Conservation (phyloP, 495 filamentous ascomycete genomes). For the Tuber aestivum region DNA sequence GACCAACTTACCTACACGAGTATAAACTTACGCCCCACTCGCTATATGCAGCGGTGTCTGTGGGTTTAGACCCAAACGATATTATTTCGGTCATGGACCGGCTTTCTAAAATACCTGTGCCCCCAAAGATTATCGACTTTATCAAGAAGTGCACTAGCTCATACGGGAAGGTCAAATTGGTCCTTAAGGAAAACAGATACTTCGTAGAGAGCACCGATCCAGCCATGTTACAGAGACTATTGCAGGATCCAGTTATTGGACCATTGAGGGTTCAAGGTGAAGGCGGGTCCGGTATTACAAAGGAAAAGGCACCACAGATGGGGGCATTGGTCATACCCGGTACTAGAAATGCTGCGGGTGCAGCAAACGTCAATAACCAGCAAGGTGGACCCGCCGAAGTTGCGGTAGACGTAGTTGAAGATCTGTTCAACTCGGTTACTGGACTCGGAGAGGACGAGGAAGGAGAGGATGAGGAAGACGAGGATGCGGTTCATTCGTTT, state of each 20-base stretch:
- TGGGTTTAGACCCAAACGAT: slow-evolving; percentile 78
- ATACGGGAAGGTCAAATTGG: slow-evolving; percentile 92
- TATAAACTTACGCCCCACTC: slow-evolving; percentile 87
- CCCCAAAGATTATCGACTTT: slow-evolving; percentile 68
- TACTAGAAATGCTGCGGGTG: slow-evolving; percentile 84
- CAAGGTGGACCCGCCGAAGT: slow-evolving; percentile 43
- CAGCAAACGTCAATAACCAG: slow-evolving; percentile 56
- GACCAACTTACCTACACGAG: slow-evolving; percentile 84
- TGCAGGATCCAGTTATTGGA: slow-evolving; percentile 67
- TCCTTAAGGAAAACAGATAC: slow-evolving; percentile 87
- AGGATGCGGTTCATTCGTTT: slow-evolving; percentile 88
- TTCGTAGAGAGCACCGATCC: slow-evolving; percentile 89
- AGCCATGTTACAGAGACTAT: slow-evolving; percentile 70
- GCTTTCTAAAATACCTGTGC: slow-evolving; percentile 78
- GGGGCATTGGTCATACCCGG: slow-evolving; percentile 89
- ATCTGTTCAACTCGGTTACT: slow-evolving; percentile 53
- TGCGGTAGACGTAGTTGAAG: slow-evolving; percentile 49
- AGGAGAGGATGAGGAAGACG: slow-evolving; percentile 85
- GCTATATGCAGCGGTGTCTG: slow-evolving; percentile 88
- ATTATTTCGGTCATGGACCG: slow-evolving; percentile 83
- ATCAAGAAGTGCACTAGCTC: slow-evolving; percentile 79
- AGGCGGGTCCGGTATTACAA: slow-evolving; percentile 61
- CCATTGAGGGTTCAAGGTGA: slow-evolving; percentile 55
- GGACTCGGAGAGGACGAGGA: slow-evolving; percentile 61
- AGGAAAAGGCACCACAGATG: slow-evolving; percentile 76